Conservation (phyloP, 164 flowering plant genomes). For the Piper longum region DNA sequence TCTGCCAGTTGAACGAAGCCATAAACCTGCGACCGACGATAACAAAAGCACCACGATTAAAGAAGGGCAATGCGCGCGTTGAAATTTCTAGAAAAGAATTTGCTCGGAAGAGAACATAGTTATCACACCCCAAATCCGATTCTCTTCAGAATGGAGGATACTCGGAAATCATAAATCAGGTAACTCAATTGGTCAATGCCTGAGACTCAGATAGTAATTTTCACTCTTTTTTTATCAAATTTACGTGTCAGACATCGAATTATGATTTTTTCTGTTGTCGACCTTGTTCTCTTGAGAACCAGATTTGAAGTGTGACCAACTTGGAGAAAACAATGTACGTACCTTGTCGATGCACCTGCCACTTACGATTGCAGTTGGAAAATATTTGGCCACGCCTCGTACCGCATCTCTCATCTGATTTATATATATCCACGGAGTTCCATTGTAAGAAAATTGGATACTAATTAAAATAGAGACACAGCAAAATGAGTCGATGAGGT, state of each 20-base stretch:
- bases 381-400: conserved; percentile 40
- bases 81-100: no score
- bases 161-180: no score
- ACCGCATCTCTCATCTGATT: conserved; percentile 63
- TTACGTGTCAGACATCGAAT: no score
- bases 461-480: neutral
- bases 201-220: no score
- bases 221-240: no score
- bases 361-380: conserved; percentile 76
- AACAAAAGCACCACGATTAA: neutral
- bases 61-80: no score
- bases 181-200: no score
- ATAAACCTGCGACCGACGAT: conserved; percentile 26
- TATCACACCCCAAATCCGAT: no score
- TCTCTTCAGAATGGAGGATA: no score
- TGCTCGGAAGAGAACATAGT: no score
- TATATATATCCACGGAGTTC: neutral
- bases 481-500: neutral
- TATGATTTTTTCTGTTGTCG: no score
- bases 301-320: neutral
- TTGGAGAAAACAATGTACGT: conserved; percentile 9
- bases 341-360: conserved; percentile 82
- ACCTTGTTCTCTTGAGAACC: no score
- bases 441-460: neutral
- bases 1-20: conserved; percentile 53